A percentile compares a stretch with the other conserved stretches of the same genome.
These are phyloP conservation scores for Tolypocladium inflatum DNA, from an alignment of 2,329 filamentous ascomycete species.

Conservation along the genomic window DNA sequence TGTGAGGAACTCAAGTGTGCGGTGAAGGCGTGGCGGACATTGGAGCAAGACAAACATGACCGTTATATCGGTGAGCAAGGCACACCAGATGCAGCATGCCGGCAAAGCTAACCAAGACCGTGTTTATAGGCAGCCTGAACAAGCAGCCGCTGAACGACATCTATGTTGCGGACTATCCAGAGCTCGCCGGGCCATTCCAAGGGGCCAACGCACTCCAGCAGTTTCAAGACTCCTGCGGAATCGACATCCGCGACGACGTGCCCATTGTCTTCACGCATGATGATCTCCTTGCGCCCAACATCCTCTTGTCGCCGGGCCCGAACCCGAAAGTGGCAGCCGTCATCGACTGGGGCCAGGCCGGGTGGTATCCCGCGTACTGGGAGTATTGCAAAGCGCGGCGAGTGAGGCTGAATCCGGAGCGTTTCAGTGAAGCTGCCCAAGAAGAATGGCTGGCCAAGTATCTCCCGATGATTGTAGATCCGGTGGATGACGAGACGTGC, in stretches of 20 bases:
- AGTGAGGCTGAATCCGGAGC: constrained; percentile 10
- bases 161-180: constrained; percentile 11
- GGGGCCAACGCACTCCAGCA: constrained; percentile 16
- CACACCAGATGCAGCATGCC: constrained; percentile 3
- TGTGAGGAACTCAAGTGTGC: constrained; percentile 18
- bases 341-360: constrained; percentile 20
- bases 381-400: constrained; percentile 19
- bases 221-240: constrained; percentile 20
- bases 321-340: constrained; percentile 11
- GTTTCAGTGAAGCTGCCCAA: constrained; percentile 11
- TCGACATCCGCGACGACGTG: constrained; percentile 14
- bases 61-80: constrained; percentile 9
- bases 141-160: constrained; percentile 21
- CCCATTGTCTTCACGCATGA: constrained; percentile 16
- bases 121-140: constrained; percentile 14
- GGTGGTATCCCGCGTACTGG: constrained; percentile 24
- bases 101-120: constrained; percentile 3
- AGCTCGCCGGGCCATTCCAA: constrained; percentile 17
- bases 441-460: constrained; percentile 21
- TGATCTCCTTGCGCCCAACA: constrained; percentile 15
- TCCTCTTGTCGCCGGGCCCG: constrained; percentile 10
- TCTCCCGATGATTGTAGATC: constrained; percentile 19
- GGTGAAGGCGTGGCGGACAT: constrained; percentile 10
- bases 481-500: constrained; percentile 18
- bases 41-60: constrained; percentile 7